These are phyloP conservation scores for Flaveria robusta DNA, from an alignment of 129 eudicot species.

Conservation along the genomic window DNA sequence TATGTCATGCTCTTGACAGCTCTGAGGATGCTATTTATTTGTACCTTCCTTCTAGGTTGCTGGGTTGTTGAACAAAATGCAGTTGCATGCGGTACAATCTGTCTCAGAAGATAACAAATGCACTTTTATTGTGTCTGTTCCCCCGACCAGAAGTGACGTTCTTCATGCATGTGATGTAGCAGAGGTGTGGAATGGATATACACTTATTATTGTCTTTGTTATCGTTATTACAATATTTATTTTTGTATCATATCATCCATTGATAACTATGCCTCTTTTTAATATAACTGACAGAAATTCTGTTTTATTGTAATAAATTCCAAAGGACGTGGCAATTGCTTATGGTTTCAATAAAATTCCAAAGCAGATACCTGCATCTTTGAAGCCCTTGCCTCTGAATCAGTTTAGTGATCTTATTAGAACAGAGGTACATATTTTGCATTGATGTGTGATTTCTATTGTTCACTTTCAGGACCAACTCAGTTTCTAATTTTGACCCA, in stretches of 20 bases:
- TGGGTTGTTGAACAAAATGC: constrained; percentile 41
- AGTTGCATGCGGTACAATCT: constrained; percentile 56
- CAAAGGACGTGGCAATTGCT: constrained; percentile 97
- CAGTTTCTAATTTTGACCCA: neutral
- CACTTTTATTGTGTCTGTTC: constrained; percentile 64
- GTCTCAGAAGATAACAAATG: constrained; percentile 38
- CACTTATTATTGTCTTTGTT: constrained; percentile 3
- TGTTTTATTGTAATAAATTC: constrained; percentile 17
- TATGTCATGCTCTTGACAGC: constrained; percentile 4
- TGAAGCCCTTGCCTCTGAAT: constrained; percentile 76
- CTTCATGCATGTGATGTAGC: constrained; percentile 98
- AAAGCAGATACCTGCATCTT: constrained; percentile 55
- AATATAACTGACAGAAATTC: constrained; percentile 15
- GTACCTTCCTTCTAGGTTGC: constrained; percentile 5
- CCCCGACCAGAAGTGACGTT: constrained; percentile 99
- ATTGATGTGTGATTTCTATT: neutral
- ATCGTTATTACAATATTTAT: neutral
- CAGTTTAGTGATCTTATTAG: constrained; percentile 79
- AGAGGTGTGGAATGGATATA: constrained; percentile 52
- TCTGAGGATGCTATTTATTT: constrained; percentile 1
- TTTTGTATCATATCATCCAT: neutral
- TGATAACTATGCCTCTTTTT: neutral
- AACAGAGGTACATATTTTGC: constrained; percentile 56
- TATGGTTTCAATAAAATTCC: constrained; percentile 91
- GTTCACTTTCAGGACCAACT: neutral